Evolutionary conservation across 345 rosid species (phyloP).

Genomic region (Orychophragmus violaceus): DNA sequence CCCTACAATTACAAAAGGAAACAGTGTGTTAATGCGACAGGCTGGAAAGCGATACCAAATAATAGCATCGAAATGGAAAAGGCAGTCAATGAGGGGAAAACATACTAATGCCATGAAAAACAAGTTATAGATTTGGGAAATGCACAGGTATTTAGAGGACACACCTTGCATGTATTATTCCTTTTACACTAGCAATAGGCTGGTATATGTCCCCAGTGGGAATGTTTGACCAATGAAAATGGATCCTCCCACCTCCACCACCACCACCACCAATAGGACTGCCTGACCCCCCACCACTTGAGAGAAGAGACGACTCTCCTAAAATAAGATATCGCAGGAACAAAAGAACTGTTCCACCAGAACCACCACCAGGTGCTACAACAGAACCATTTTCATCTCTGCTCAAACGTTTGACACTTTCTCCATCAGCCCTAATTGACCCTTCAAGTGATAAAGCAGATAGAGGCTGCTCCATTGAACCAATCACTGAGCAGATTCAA

Average conservation of each 20-base stretch:
- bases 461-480: conserved; percentile 88
- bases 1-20: conserved; percentile 38
- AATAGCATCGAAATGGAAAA: background rate
- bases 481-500: conserved; percentile 61
- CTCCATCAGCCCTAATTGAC: conserved; percentile 79
- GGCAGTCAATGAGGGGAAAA: background rate
- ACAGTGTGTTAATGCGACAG: conserved; percentile 11
- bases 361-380: conserved; percentile 85
- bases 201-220: conserved; percentile 97
- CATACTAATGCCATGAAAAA: background rate
- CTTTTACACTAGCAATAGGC: conserved; percentile 86
- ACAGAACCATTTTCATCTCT: conserved; percentile 33
- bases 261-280: conserved; percentile 77
- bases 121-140: background rate
- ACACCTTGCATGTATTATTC: conserved; percentile 61
- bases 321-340: conserved; percentile 61
- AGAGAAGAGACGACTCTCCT: conserved; percentile 65
- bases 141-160: conserved; percentile 28
- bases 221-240: conserved; percentile 95
- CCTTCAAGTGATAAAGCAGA: conserved; percentile 75
- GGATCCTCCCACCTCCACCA: conserved; percentile 99
- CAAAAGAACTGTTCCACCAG: conserved; percentile 87
- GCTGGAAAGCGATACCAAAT: background rate
- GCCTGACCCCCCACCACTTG: conserved; percentile 85
- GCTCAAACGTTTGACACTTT: conserved; percentile 40